phyloP scores from a whole-genome alignment of 2,329 filamentous ascomycete species.

The Cladosporium sp. region DNA sequence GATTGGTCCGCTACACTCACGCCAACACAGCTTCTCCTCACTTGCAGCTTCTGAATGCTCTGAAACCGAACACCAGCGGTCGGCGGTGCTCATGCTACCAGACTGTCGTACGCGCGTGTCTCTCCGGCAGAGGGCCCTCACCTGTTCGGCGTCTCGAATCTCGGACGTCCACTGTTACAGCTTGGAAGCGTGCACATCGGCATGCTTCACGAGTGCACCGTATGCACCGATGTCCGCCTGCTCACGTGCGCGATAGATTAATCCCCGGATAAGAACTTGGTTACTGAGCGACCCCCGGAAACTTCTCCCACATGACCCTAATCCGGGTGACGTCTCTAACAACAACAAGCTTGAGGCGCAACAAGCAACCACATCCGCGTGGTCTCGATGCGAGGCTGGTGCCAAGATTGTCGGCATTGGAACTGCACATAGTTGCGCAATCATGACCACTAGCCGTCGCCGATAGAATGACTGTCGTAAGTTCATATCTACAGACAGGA shows the following conservation, averaged over 20 bases:
- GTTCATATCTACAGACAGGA: not conserved
- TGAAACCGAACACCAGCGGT: not conserved
- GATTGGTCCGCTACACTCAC: not conserved
- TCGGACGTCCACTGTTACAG: not conserved
- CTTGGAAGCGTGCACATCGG: not conserved
- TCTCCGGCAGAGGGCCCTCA: not conserved
- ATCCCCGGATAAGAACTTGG: not conserved
- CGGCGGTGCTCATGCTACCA: not conserved
- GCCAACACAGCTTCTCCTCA: not conserved
- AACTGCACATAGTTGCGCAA: not conserved
- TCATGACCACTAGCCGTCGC: not conserved
- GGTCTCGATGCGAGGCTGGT: not conserved
- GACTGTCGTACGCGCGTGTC: not conserved
- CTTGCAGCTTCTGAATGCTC: not conserved
- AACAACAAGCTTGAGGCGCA: too few relatives aligned
- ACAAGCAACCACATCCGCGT: not conserved
- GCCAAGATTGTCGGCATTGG: not conserved
- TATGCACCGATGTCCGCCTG: not conserved
- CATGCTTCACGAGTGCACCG: not conserved
- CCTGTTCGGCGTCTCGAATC: not conserved
- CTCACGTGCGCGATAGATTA: not conserved
- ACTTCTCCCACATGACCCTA: slow-evolving; percentile 1
- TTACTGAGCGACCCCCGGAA: not conserved
- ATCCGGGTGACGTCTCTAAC: not conserved
- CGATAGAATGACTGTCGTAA: not conserved